These are phyloP conservation scores for Raphanus hybrid DNA, from an alignment of 441 rosid genomes.

Conservation along the genomic window DNA sequence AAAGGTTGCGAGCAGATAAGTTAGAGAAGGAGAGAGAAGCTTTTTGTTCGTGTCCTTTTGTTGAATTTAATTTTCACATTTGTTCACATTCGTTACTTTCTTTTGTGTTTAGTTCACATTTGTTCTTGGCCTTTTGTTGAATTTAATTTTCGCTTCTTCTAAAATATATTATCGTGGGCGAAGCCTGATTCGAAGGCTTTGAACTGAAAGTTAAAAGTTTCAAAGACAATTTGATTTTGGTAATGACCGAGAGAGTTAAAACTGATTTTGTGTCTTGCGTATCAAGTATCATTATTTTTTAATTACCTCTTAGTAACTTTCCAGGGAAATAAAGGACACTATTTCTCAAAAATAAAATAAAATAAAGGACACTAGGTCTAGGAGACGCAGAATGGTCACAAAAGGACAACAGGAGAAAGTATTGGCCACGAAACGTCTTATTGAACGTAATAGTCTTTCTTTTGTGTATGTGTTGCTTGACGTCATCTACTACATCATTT, in stretches of 20 bases:
- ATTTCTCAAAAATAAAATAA: too few species aligned
- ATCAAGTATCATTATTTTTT: constrained; percentile 5
- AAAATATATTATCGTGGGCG: too few species aligned
- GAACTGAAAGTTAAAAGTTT: background rate
- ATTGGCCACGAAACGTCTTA: too few species aligned
- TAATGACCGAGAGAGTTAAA: background rate
- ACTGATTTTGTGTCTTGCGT: background rate
- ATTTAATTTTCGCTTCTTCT: too few species aligned
- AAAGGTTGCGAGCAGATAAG: too few species aligned
- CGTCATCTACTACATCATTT: too few species aligned
- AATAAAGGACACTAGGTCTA: background rate
- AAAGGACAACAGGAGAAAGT: too few species aligned
- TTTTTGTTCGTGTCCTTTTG: background rate
- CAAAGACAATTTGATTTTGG: background rate
- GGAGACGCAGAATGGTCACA: background rate
- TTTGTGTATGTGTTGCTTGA: too few species aligned
- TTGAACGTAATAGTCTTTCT: too few species aligned
- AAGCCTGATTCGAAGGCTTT: background rate
- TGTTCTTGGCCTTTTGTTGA: background rate
- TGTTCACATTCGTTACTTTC: too few species aligned
- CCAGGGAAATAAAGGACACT: background rate
- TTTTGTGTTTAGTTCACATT: background rate
- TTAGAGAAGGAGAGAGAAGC: too few species aligned
- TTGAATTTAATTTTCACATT: too few species aligned
- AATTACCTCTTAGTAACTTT: background rate